A percentile compares a stretch with the other conserved stretches of the same genome.
Conservation (phyloP, 2,329 filamentous ascomycete species). For the Exophiala sideris region DNA sequence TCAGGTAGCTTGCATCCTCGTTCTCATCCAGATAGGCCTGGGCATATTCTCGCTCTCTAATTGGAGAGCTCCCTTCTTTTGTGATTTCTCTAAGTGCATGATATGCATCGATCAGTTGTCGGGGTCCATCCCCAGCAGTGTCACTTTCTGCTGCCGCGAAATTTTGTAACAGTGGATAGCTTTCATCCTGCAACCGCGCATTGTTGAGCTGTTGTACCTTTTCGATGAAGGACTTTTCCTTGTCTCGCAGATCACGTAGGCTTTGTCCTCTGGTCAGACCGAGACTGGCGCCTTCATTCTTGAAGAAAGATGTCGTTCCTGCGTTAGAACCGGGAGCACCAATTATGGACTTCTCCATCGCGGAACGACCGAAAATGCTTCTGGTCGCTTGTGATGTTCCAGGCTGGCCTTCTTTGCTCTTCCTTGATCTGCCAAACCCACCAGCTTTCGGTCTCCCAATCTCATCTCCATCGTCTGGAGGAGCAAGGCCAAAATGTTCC, state of each 20-base stretch:
- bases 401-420: conserved; percentile 5
- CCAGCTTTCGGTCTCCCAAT: conserved; percentile 34
- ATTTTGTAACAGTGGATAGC: conserved; percentile 71
- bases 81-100: conserved; percentile 75
- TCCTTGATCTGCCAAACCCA: conserved; percentile 46
- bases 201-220: conserved; percentile 77
- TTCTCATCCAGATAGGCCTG: conserved; percentile 72
- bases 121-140: conserved; percentile 66
- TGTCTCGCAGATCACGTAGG: conserved; percentile 74
- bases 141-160: conserved; percentile 71
- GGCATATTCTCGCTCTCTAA: conserved; percentile 73
- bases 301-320: conserved; percentile 61
- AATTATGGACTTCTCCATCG: conserved; percentile 79
- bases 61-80: conserved; percentile 66
- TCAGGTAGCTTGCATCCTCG: conserved; percentile 61
- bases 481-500: conserved; percentile 83
- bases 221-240: conserved; percentile 75
- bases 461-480: conserved; percentile 47
- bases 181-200: conserved; percentile 61
- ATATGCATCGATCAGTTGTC: conserved; percentile 78
- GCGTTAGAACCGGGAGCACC: conserved; percentile 67
- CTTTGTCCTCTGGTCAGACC: conserved; percentile 56
- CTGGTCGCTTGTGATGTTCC: conserved; percentile 29
- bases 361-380: conserved; percentile 66
- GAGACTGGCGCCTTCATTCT: conserved; percentile 47